Conservation (phyloP, 1,139 yeast species). For the Suhomyces wounanorum region DNA sequence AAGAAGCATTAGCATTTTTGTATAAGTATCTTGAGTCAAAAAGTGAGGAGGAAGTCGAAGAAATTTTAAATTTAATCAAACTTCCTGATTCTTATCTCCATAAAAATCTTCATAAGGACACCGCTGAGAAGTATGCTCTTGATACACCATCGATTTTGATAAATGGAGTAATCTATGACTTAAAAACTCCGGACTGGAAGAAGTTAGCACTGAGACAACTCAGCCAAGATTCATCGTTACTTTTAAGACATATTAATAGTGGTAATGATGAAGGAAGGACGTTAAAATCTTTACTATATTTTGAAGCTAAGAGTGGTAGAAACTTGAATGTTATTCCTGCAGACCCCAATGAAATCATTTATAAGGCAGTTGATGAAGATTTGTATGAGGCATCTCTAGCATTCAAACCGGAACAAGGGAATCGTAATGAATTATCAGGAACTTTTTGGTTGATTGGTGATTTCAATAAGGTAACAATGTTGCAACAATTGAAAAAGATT, state of each 20-base stretch:
- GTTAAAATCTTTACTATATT: slow-evolving; percentile 35
- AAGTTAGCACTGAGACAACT: slow-evolving; percentile 41
- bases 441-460: slow-evolving; percentile 63
- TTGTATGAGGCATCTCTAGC: slow-evolving; percentile 26
- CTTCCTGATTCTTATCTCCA: slow-evolving; percentile 16
- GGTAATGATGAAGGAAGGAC: slow-evolving; percentile 23
- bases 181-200: slow-evolving; percentile 42
- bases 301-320: slow-evolving; percentile 35
- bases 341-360: slow-evolving; percentile 35
- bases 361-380: slow-evolving; percentile 34
- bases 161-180: slow-evolving; percentile 66
- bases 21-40: slow-evolving; percentile 38
- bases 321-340: slow-evolving; percentile 38
- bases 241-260: slow-evolving; percentile 27
- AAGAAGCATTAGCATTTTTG: slow-evolving; percentile 45
- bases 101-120: slow-evolving; percentile 16
- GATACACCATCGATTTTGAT: slow-evolving; percentile 56
- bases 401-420: slow-evolving; percentile 17
- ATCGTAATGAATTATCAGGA: slow-evolving; percentile 19
- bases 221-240: slow-evolving; percentile 35
- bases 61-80: slow-evolving; percentile 26
- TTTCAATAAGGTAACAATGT: slow-evolving; percentile 35
- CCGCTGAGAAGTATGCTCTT: slow-evolving; percentile 39
- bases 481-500: slow-evolving; percentile 44
- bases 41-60: slow-evolving; percentile 27